Percentiles rank a stretch among this genome's conserved stretches.
Evolutionary conservation across 371 early-diverging fungal species (phyloP).

Genomic region (Nosema granulosis): DNA sequence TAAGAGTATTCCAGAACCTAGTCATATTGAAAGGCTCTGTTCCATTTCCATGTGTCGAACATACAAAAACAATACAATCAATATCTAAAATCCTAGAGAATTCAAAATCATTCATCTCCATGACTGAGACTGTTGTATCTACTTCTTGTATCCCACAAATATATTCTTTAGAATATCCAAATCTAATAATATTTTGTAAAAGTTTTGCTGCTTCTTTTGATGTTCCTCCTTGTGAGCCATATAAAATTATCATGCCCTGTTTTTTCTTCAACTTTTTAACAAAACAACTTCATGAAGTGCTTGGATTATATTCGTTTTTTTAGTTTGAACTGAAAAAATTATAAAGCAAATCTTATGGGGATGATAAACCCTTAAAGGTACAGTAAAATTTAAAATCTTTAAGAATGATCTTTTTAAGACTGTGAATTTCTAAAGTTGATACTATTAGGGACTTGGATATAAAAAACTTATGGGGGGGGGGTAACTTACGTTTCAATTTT

Average conservation of each 20-base stretch:
- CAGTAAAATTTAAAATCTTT: too few relatives aligned
- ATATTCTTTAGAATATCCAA: constrained; percentile 26
- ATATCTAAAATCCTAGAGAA: constrained; percentile 25
- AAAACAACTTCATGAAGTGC: too few relatives aligned
- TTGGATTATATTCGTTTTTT: too few relatives aligned
- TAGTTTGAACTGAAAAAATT: too few relatives aligned
- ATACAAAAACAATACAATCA: constrained; percentile 60
- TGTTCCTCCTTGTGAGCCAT: constrained; percentile 62
- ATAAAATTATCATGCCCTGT: constrained; percentile 47
- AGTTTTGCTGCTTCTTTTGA: constrained; percentile 46
- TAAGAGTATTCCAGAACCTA: constrained; percentile 52
- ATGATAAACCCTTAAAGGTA: too few relatives aligned
- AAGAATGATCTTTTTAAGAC: too few relatives aligned
- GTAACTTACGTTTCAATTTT: too few relatives aligned
- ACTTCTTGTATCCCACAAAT: background rate
- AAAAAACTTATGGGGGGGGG: too few relatives aligned
- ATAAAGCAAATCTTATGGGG: too few relatives aligned
- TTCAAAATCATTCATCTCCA: constrained; percentile 41
- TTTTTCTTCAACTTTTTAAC: too few relatives aligned
- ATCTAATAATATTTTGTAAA: constrained; percentile 24
- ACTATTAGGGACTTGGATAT: too few relatives aligned
- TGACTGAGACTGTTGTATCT: background rate
- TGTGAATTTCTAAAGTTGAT: too few relatives aligned
- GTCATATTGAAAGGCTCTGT: constrained; percentile 60
- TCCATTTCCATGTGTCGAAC: constrained; percentile 66